Evolutionary conservation across 2,329 filamentous ascomycete genomes (phyloP), one percentile per base, ranked within the genome.

Genomic region (Aspergillus fructus): DNA sequence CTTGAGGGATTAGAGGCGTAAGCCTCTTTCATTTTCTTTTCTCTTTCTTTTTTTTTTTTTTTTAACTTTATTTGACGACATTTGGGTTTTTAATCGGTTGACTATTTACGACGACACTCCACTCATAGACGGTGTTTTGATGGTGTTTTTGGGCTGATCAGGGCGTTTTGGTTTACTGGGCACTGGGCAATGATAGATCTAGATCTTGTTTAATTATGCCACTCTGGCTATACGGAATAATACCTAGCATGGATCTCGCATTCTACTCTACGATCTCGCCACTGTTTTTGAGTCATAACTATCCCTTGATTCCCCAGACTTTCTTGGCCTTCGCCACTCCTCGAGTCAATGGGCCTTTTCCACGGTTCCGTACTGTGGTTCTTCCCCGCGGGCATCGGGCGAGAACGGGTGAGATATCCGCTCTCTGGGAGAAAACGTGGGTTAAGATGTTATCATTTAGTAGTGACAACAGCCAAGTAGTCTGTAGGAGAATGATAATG

Each of bases 1-100:
- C 69, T 90, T 57, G 82, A 83, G 66, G 34, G 34, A 13, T n/a
- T n/a, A 7, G 34, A 37, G 34, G 34, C 34, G 34, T 37, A 37
- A 7, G 34, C 34, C 34, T 37, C 13, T 37, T 12, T n/a, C 12
- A 21, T 21, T 21, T 34, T 11, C 13, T 13, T 13, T 37, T 37
- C 34, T 15, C 13, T 5, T 37, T 15, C 15, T 37, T n/a, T 3
- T 37, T 37, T 8, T 15, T 19, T 19, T 19, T 37, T 37, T 8
- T 15, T 19, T 19, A 1, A n/a, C 34, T 37, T n/a, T 3, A 37
- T 37, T 37, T 37, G 34, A 43, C 13, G 41, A 43, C 11, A 46
- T 27, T 46, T 34, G 13, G 34, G 24, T 19, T 23, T 24, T 34
- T 40, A 21, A 27, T 17, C 8, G 21, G 15, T 23, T 45, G 19